These are phyloP conservation scores for Cytospora piceae DNA, from an alignment of 2,329 filamentous ascomycete species.

Conservation along the genomic window DNA sequence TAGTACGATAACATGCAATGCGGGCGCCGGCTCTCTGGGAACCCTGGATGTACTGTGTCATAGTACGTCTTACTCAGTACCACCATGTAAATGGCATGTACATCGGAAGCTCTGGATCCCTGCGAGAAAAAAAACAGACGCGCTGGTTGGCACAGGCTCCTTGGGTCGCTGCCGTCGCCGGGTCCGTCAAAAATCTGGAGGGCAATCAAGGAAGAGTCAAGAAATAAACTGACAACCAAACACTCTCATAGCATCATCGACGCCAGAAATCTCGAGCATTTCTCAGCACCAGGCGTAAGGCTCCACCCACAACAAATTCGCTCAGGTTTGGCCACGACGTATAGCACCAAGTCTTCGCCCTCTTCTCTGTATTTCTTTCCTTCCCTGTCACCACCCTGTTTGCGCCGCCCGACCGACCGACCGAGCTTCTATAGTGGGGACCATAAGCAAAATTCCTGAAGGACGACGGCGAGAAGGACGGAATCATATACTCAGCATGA, in stretches of 20 bases:
- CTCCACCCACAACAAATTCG: constrained; percentile 13
- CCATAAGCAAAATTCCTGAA: not conserved
- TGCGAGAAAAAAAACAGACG: constrained; percentile 10
- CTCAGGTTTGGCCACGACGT: constrained; percentile 1
- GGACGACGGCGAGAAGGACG: constrained; percentile 16
- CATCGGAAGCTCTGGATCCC: not conserved
- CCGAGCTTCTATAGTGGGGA: not conserved
- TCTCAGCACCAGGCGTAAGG: constrained; percentile 9
- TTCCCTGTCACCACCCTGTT: not conserved
- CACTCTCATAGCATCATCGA: constrained; percentile 24
- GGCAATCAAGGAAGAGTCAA: constrained; percentile 3
- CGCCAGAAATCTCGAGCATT: constrained; percentile 6
- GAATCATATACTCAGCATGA: constrained; percentile 26
- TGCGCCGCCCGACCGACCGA: constrained; percentile 6
- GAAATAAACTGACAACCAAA: not conserved
- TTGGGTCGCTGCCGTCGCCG: constrained; percentile 6
- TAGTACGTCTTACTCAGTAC: too few species aligned
- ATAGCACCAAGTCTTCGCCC: not conserved
- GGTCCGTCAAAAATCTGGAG: constrained; percentile 12
- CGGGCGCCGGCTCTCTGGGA: too few species aligned
- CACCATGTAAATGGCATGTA: not conserved
- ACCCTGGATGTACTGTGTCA: too few species aligned
- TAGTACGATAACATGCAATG: not conserved
- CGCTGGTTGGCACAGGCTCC: constrained; percentile 11
- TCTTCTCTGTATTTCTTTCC: not conserved